phyloP scores from a whole-genome alignment of 106 monocot species.

The Xerophyta viscosa region DNA sequence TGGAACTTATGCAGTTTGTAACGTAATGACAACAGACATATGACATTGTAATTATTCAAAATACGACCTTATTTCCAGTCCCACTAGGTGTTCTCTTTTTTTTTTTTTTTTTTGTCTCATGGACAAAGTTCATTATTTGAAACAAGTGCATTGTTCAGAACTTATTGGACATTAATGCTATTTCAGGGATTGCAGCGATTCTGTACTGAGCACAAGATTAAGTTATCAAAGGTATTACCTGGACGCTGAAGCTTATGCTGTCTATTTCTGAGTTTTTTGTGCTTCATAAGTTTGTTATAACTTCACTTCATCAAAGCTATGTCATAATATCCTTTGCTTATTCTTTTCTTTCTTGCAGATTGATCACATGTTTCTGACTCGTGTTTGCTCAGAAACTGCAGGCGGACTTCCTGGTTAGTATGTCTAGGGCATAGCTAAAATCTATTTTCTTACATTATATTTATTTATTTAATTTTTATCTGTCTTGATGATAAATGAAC shows the following conservation, averaged over 20 bases:
- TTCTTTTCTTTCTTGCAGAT: conserved; percentile 46
- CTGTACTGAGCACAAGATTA: conserved; percentile 98
- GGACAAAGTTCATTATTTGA: not conserved
- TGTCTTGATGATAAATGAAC: too few relatives aligned
- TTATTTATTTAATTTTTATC: too few relatives aligned
- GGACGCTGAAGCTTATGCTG: not conserved
- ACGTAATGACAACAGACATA: too few relatives aligned
- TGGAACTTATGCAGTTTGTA: too few relatives aligned
- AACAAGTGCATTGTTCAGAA: not conserved
- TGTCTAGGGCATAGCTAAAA: too few relatives aligned
- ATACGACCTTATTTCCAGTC: too few relatives aligned
- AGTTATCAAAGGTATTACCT: conserved; percentile 79
- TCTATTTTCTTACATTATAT: too few relatives aligned
- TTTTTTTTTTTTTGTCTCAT: not conserved
- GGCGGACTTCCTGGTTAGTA: conserved; percentile 93
- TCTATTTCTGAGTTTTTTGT: too few relatives aligned
- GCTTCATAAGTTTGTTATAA: too few relatives aligned
- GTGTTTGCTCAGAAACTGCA: conserved; percentile 97
- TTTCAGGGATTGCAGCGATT: conserved; percentile 92
- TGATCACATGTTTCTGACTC: conserved; percentile 90
- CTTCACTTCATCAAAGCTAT: not conserved
- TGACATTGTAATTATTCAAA: too few relatives aligned
- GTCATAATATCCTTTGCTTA: too few relatives aligned
- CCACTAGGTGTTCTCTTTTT: too few relatives aligned
- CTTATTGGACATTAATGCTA: not conserved